These are phyloP conservation scores for Plasmodium yoelii DNA, from an alignment of 169 alveolate genomes.

Conservation along the genomic window DNA sequence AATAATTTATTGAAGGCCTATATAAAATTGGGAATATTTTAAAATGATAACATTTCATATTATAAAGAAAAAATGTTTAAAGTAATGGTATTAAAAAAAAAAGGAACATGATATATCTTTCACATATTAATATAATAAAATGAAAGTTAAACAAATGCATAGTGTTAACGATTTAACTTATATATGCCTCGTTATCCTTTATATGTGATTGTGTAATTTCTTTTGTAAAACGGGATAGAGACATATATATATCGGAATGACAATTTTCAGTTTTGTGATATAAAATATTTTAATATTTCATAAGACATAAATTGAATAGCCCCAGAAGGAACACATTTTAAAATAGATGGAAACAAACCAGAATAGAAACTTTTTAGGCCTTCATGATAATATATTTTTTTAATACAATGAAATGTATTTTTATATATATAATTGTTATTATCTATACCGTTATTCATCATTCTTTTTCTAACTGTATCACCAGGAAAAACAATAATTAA, in stretches of 20 bases:
- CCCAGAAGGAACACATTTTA: conserved; percentile 90
- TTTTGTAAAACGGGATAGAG: too few relatives aligned
- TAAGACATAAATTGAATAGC: conserved; percentile 90
- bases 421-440: conserved; percentile 84
- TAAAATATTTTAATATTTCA: conserved; percentile 84
- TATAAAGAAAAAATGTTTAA: too few relatives aligned
- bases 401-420: conserved; percentile 82
- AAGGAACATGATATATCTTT: too few relatives aligned
- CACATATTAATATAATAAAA: too few relatives aligned
- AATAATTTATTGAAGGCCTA: too few relatives aligned
- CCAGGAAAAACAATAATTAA: conserved; percentile 83
- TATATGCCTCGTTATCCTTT: too few relatives aligned
- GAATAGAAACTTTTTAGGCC: conserved; percentile 82
- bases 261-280: conserved; percentile 34
- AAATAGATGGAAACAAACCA: conserved; percentile 89
- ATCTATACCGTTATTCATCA: conserved; percentile 91
- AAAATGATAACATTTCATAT: too few relatives aligned
- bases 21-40: too few relatives aligned
- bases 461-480: conserved; percentile 90
- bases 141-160: too few relatives aligned
- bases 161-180: too few relatives aligned
- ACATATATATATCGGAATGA: not conserved
- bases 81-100: too few relatives aligned
- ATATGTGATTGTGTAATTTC: too few relatives aligned
- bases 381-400: conserved; percentile 79